These are phyloP conservation scores for Curvularia eragrostidis DNA, from an alignment of 2,329 filamentous ascomycete genomes.

Conservation along the genomic window DNA sequence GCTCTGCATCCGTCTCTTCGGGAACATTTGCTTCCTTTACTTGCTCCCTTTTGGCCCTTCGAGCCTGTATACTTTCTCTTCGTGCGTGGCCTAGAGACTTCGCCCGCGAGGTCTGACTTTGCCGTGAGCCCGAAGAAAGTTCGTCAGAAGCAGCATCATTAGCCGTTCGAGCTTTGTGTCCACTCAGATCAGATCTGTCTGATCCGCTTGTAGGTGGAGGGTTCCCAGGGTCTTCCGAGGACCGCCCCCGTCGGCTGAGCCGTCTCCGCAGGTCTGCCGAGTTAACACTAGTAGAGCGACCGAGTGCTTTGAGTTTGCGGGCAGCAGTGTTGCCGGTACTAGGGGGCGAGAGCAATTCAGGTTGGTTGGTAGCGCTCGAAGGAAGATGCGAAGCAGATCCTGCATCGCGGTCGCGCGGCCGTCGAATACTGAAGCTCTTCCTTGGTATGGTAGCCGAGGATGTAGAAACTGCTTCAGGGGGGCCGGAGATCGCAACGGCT, in stretches of 20 bases:
- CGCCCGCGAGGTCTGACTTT: constrained; percentile 61
- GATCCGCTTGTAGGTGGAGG: constrained; percentile 79
- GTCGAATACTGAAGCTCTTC: constrained; percentile 87
- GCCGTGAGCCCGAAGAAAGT: constrained; percentile 44
- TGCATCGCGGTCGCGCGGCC: constrained; percentile 62
- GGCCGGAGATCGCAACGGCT: constrained; percentile 80
- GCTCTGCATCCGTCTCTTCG: constrained; percentile 87
- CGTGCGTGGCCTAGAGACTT: constrained; percentile 90
- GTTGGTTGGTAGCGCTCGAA: constrained; percentile 68
- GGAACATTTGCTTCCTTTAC: constrained; percentile 78
- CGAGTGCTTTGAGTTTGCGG: constrained; percentile 70
- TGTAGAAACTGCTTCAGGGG: constrained; percentile 65
- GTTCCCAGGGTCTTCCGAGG: constrained; percentile 64
- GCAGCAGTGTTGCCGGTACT: constrained; percentile 63
- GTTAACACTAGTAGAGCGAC: constrained; percentile 89
- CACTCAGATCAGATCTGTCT: constrained; percentile 69
- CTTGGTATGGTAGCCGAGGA: constrained; percentile 67
- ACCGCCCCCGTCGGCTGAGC: constrained; percentile 61
- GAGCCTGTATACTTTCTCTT: constrained; percentile 88
- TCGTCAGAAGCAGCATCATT: constrained; percentile 60
- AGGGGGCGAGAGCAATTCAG: constrained; percentile 78
- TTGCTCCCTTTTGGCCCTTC: constrained; percentile 76
- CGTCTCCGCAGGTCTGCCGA: constrained; percentile 81
- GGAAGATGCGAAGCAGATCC: constrained; percentile 60
- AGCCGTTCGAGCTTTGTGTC: constrained; percentile 55